Evolutionary conservation across 805 yeast species (phyloP), one percentile per base, ranked within the genome.

Genomic region (Ogataea ganodermae): DNA sequence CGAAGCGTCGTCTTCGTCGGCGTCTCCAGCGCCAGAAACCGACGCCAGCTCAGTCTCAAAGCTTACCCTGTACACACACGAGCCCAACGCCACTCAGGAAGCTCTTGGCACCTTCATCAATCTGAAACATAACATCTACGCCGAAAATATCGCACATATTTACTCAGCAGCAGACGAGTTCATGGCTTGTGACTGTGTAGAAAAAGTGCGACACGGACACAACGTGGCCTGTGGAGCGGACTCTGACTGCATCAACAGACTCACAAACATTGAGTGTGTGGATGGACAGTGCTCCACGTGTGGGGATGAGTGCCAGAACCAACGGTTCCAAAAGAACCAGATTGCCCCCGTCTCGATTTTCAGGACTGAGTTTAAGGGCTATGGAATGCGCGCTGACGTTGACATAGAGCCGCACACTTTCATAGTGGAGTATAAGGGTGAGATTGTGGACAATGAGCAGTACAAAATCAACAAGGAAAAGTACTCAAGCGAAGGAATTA

Each of bases 401-500:
- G 73, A 70, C 43, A 72, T 94, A 12, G 69, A 75, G 13, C 81
- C 79, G 17, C 80, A 81, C 45, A 72, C 80, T n/a, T 90, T 92
- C 62, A 79, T 92, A 36, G 89, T 87, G 68, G 99, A 92, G 69
- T 92, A 92, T 68, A 81, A 87, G 42, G 99, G 99, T 36, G 98
- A 92, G 66, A 96, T 92, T 30, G 85, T 92, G 28, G 91, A 86
- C 63, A 95, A 89, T 60, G 68, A 71, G 16, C 71, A 80, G n/a
- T 94, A 91, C 65, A 74, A 89, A 42, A 73, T 73, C 41, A 76
- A 97, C 50, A 86, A 85, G 85, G 71, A 80, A 35, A 78, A 77
- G 36, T 92, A 92, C 65, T 95, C 86, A 59, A 68, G 72, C 30
- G 76, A 76, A 58, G 80, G 83, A 4, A 73, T 84, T 52, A 81